These are phyloP conservation scores for Monilinia fructigena DNA, from an alignment of 2,329 filamentous ascomycete species.

Conservation along the genomic window DNA sequence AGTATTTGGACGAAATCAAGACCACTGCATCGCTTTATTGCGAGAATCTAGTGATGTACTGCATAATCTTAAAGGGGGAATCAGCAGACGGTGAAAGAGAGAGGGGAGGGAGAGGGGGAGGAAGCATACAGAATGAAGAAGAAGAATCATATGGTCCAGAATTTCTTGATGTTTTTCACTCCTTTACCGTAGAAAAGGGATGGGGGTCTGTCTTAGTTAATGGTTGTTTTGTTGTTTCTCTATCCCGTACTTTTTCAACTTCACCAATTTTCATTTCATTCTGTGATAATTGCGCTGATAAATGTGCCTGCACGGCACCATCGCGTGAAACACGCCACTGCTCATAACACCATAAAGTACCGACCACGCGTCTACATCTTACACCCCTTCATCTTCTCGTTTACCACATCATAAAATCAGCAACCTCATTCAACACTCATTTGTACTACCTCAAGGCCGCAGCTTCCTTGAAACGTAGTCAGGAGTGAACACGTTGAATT, in stretches of 20 bases:
- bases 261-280: too few relatives aligned
- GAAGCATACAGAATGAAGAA: too few relatives aligned
- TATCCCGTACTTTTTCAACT: too few relatives aligned
- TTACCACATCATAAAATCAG: not conserved
- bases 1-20: not conserved
- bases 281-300: too few relatives aligned
- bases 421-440: not conserved
- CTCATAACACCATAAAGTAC: too few relatives aligned
- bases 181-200: too few relatives aligned
- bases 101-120: too few relatives aligned
- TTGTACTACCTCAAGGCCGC: not conserved
- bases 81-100: not conserved
- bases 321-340: conserved; percentile 3
- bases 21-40: not conserved
- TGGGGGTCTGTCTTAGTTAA: not conserved
- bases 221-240: not conserved
- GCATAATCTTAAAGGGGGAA: not conserved
- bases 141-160: not conserved
- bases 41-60: not conserved
- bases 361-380: conserved; percentile 7
- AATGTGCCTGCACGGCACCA: not conserved
- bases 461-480: not conserved
- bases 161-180: not conserved
- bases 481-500: conserved; percentile 4
- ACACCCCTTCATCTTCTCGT: not conserved